Conservation (phyloP, 352 stramenopile genomes). For the Pythium aquatile region DNA sequence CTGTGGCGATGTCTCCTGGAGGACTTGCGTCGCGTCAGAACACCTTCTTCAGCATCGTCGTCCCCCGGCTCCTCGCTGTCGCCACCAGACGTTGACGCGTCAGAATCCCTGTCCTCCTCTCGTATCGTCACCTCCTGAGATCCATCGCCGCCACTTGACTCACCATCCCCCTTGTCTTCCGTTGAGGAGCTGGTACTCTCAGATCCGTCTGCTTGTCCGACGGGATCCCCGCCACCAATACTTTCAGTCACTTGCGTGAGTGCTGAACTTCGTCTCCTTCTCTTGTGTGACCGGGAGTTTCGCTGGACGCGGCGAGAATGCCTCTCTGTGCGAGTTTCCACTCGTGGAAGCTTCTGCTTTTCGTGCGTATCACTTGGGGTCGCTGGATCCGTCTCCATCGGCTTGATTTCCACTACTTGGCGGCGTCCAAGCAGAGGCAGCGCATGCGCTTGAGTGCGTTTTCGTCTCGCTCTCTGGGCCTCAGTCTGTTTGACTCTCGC, state of each 20-base stretch:
- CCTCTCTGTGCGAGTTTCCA: background rate
- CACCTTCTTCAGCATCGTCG: background rate
- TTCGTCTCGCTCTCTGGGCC: background rate
- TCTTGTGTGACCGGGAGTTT: background rate
- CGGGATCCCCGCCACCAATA: too few relatives aligned
- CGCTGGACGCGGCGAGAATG: background rate
- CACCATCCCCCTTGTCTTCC: background rate
- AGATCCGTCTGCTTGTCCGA: background rate
- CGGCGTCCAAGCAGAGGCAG: slow-evolving; percentile 10
- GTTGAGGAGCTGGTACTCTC: background rate
- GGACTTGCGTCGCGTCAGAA: background rate
- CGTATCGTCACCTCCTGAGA: background rate
- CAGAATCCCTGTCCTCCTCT: background rate
- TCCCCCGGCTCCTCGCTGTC: background rate
- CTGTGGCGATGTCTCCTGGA: background rate
- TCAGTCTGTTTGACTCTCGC: background rate
- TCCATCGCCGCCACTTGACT: background rate
- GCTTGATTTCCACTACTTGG: background rate
- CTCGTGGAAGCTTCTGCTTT: background rate
- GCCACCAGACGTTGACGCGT: background rate
- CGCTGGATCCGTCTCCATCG: background rate
- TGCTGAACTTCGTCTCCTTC: background rate
- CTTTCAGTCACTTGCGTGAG: background rate
- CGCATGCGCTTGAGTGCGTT: slow-evolving; percentile 13
- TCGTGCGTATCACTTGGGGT: background rate